phyloP scores from a whole-genome alignment of 31 red algal species.

The Bonnemaisonia californica region DNA sequence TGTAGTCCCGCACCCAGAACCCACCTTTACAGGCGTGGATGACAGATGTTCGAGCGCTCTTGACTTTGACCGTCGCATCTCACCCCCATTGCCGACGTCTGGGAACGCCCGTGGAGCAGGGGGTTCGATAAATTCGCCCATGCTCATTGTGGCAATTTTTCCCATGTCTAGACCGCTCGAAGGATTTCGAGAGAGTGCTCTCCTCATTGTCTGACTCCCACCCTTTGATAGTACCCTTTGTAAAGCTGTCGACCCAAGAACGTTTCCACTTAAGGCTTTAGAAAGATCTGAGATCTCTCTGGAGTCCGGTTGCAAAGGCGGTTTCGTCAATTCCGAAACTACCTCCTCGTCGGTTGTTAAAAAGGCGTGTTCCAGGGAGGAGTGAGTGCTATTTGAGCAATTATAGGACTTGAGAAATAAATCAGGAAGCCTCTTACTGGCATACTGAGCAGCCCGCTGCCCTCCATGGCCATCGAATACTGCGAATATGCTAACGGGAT shows the following conservation, averaged over 20 bases:
- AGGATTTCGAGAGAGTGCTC: too few species aligned
- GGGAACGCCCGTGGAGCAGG: neutral
- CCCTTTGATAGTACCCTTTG: neutral
- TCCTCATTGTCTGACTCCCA: neutral
- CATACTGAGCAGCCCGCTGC: constrained; percentile 53
- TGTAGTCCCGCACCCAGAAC: constrained; percentile 60
- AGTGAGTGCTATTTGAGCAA: neutral
- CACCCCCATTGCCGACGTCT: neutral
- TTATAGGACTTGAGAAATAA: constrained; percentile 28
- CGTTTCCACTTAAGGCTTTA: neutral
- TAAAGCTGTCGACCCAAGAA: neutral
- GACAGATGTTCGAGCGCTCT: neutral
- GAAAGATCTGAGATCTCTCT: too few species aligned
- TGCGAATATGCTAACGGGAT: constrained; percentile 47
- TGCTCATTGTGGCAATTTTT: neutral
- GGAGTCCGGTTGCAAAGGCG: neutral
- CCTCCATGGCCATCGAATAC: constrained; percentile 90
- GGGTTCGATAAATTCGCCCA: too few species aligned
- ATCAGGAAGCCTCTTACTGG: constrained; percentile 41
- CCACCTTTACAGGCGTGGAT: neutral
- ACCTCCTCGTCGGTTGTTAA: constrained; percentile 24
- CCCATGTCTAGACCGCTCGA: too few species aligned
- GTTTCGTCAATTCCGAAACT: neutral
- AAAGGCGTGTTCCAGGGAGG: constrained; percentile 50
- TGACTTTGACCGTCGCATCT: neutral